Evolutionary conservation across 164 flowering plant genomes (phyloP).

Genomic region (Chimonanthus praecox): DNA sequence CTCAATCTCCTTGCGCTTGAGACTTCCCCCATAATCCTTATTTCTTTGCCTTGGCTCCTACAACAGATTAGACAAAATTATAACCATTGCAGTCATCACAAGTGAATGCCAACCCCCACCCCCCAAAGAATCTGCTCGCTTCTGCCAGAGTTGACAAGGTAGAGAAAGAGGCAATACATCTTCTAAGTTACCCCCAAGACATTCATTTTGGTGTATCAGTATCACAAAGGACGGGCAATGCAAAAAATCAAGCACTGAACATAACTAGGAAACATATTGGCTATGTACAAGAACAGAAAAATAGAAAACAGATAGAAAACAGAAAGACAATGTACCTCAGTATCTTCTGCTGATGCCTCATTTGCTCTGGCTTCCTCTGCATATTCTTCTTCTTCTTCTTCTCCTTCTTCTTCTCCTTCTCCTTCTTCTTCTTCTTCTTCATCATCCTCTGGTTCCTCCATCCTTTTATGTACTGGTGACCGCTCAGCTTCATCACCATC

Average conservation of each 20-base stretch:
- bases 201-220: neutral
- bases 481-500: conserved; percentile 77
- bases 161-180: neutral
- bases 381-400: conserved; percentile 15
- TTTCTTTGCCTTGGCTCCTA: conserved; percentile 62
- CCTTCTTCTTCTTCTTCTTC: conserved; percentile 65
- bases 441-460: conserved; percentile 53
- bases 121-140: neutral
- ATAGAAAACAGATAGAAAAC: no score
- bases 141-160: neutral
- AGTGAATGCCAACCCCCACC: neutral
- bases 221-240: neutral
- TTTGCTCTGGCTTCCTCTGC: conserved; percentile 29
- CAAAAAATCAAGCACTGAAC: neutral
- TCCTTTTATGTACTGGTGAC: conserved; percentile 45
- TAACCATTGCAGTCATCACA: neutral
- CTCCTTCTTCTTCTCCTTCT: conserved; percentile 4
- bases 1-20: conserved; percentile 68
- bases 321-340: conserved; percentile 34
- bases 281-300: no score
- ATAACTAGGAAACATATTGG: neutral
- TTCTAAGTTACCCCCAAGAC: neutral
- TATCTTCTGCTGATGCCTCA: conserved; percentile 52
- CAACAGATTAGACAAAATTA: conserved; percentile 1
- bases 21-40: conserved; percentile 36